Evolutionary conservation across 164 flowering plant genomes (phyloP).

Genomic region (Brasenia schreberi): DNA sequence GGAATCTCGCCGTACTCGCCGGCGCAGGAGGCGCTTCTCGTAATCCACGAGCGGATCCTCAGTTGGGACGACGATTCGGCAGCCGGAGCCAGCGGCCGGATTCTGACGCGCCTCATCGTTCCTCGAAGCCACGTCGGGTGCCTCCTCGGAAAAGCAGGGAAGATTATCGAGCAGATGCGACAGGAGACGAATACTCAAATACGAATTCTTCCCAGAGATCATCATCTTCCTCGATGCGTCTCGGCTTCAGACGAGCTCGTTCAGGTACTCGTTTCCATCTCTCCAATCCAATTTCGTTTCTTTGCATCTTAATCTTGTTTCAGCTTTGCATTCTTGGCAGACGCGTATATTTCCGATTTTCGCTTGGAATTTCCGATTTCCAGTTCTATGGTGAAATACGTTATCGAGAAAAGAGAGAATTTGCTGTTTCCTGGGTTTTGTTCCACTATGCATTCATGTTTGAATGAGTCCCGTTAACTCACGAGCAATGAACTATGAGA

Average conservation of each 20-base stretch:
- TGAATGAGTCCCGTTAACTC: too few species aligned
- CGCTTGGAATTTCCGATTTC: too few species aligned
- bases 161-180: constrained; percentile 97
- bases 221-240: constrained; percentile 72
- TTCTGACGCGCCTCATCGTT: constrained; percentile 82
- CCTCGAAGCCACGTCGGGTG: constrained; percentile 83
- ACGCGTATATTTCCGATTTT: too few species aligned
- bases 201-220: constrained; percentile 87
- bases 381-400: too few species aligned
- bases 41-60: constrained; percentile 85
- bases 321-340: too few species aligned
- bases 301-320: too few species aligned
- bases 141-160: constrained; percentile 95
- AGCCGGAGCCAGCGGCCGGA: constrained; percentile 29
- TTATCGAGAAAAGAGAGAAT: too few species aligned
- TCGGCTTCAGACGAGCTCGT: constrained; percentile 84
- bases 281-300: too few species aligned
- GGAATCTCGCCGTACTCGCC: constrained; percentile 65
- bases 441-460: too few species aligned
- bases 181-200: constrained; percentile 92
- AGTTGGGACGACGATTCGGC: constrained; percentile 26
- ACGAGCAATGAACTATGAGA: too few species aligned
- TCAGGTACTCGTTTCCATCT: constrained; percentile 40
- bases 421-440: too few species aligned
- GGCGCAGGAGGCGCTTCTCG: constrained; percentile 76